Evolutionary conservation across 805 yeast species (phyloP).

Genomic region (Torulaspora gathmanii): DNA sequence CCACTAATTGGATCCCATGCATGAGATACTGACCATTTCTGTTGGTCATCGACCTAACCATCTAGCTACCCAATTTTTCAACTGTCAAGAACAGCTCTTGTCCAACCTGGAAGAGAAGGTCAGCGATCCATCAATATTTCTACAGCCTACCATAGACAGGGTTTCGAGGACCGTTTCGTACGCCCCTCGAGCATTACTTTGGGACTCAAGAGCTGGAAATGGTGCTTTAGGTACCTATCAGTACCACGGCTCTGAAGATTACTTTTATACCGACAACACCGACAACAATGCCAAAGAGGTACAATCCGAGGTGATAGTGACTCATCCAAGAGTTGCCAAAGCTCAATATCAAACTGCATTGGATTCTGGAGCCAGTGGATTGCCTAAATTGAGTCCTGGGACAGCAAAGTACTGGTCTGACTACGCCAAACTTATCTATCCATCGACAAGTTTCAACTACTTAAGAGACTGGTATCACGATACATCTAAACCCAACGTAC

Average conservation of each 20-base stretch:
- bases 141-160: slow-evolving; percentile 40
- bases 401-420: slow-evolving; percentile 75
- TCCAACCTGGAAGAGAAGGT: slow-evolving; percentile 27
- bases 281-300: slow-evolving; percentile 10
- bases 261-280: slow-evolving; percentile 23
- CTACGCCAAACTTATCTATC: slow-evolving; percentile 60
- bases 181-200: slow-evolving; percentile 76
- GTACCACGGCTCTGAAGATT: slow-evolving; percentile 36
- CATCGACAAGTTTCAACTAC: slow-evolving; percentile 53
- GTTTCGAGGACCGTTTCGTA: slow-evolving; percentile 50
- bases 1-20: slow-evolving; percentile 42
- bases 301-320: slow-evolving; percentile 26
- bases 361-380: slow-evolving; percentile 41
- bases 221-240: slow-evolving; percentile 62
- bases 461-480: slow-evolving; percentile 55
- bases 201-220: slow-evolving; percentile 74
- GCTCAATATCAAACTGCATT: slow-evolving; percentile 61
- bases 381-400: slow-evolving; percentile 36
- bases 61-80: slow-evolving; percentile 73
- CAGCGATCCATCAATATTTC: slow-evolving; percentile 45
- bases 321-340: slow-evolving; percentile 40
- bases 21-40: slow-evolving; percentile 68
- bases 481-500: slow-evolving; percentile 25
- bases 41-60: slow-evolving; percentile 72
- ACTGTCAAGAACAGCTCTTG: slow-evolving; percentile 71